Percentiles rank a stretch among this genome's conserved stretches.
Evolutionary conservation across 306 rosid species (phyloP).

Genomic region (Oxytropis ochrocephala): DNA sequence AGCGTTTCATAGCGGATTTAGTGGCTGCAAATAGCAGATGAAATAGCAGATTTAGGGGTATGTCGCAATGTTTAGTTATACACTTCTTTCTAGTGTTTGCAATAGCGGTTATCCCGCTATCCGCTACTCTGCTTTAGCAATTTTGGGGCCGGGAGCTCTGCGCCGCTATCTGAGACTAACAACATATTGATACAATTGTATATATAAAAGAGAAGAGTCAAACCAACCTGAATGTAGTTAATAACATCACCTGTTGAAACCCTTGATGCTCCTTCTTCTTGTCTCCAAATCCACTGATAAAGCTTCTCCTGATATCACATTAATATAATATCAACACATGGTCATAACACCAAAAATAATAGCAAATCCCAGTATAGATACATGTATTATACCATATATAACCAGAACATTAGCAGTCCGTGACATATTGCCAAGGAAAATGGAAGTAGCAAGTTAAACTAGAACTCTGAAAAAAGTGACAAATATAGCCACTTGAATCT

Average conservation of each 20-base stretch:
- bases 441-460: not conserved
- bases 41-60: no score
- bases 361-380: not conserved
- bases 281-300: conserved; percentile 77
- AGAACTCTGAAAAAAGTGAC: not conserved
- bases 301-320: conserved; percentile 65
- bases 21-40: no score
- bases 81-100: no score
- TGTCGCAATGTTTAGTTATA: no score
- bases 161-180: no score
- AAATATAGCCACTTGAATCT: not conserved
- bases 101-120: no score
- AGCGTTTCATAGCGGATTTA: no score
- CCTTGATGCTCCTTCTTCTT: conserved; percentile 77
- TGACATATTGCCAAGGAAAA: not conserved
- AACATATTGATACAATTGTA: no score
- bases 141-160: no score
- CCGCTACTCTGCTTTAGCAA: no score
- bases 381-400: not conserved
- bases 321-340: not conserved
- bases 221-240: conserved; percentile 64
- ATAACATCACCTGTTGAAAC: conserved; percentile 55
- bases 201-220: not conserved
- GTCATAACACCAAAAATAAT: not conserved
- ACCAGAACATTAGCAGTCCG: not conserved